phyloP scores from a whole-genome alignment of 192 early-diverging fungal genomes.

The Coemansia sp. region DNA sequence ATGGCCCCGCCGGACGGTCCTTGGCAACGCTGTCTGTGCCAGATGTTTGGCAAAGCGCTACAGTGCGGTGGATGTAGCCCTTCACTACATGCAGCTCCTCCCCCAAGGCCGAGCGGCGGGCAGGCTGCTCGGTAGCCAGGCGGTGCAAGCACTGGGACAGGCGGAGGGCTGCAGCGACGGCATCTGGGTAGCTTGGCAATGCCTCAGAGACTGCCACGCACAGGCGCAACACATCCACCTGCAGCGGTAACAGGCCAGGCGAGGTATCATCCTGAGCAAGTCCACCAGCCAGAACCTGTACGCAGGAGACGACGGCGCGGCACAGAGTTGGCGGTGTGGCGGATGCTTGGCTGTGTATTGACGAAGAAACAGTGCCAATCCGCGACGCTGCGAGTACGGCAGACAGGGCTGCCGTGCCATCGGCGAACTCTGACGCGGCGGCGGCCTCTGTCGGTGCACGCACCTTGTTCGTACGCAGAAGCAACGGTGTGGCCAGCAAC shows the following conservation, averaged over 20 bases:
- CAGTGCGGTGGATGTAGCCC: slow-evolving; percentile 23
- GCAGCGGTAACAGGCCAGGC: too few relatives aligned
- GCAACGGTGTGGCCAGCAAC: slow-evolving; percentile 26
- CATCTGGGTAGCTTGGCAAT: slow-evolving; percentile 39
- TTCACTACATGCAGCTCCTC: slow-evolving; percentile 42
- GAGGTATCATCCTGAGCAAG: too few relatives aligned
- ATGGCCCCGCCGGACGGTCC: too few relatives aligned
- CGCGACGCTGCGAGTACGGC: neutral
- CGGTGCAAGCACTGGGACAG: slow-evolving; percentile 30
- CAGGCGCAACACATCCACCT: slow-evolving; percentile 34
- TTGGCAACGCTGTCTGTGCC: neutral
- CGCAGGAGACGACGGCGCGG: neutral
- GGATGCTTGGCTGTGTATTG: too few relatives aligned
- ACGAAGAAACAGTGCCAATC: too few relatives aligned
- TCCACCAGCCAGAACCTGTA: slow-evolving; percentile 23
- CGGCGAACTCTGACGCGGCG: slow-evolving; percentile 28
- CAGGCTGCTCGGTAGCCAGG: slow-evolving; percentile 4
- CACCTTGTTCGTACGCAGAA: slow-evolving; percentile 29
- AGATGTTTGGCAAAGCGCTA: slow-evolving; percentile 10
- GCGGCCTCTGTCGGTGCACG: too few relatives aligned
- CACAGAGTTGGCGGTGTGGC: too few relatives aligned
- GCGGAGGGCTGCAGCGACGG: slow-evolving; percentile 23
- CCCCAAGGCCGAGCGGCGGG: slow-evolving; percentile 2
- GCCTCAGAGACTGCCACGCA: slow-evolving; percentile 40
- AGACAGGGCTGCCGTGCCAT: slow-evolving; percentile 12